A percentile compares a stretch with the other conserved stretches of the same genome.
Evolutionary conservation across 1,284 basidiomycete genomes (phyloP).

Genomic region (Trichosporon sp.): DNA sequence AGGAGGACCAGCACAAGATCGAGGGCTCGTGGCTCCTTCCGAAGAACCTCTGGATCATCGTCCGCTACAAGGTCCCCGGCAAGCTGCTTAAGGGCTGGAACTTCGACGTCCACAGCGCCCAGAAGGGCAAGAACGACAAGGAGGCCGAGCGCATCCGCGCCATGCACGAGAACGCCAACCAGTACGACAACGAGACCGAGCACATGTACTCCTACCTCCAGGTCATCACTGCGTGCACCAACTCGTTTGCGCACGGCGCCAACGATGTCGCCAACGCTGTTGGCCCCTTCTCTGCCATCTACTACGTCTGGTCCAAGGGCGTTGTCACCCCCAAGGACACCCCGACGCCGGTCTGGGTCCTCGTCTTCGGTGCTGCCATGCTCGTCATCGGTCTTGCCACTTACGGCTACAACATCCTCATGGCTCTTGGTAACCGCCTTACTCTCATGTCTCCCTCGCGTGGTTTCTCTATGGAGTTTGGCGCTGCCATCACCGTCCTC

Average conservation of each 20-base stretch:
- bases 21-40: slow-evolving; percentile 51
- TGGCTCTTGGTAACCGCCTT: slow-evolving; percentile 58
- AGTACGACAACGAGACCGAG: slow-evolving; percentile 60
- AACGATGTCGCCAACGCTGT: slow-evolving; percentile 57
- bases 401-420: slow-evolving; percentile 57
- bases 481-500: slow-evolving; percentile 58
- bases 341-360: slow-evolving; percentile 58
- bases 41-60: slow-evolving; percentile 57
- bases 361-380: slow-evolving; percentile 55
- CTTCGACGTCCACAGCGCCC: slow-evolving; percentile 54
- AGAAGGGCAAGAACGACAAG: slow-evolving; percentile 46
- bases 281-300: slow-evolving; percentile 55
- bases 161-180: slow-evolving; percentile 56
- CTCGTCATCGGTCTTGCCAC: slow-evolving; percentile 60
- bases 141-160: slow-evolving; percentile 50
- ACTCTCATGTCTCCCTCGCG: slow-evolving; percentile 59
- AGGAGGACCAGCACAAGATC: slow-evolving; percentile 35
- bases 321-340: slow-evolving; percentile 48
- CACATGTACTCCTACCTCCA: slow-evolving; percentile 61
- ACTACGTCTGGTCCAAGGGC: slow-evolving; percentile 56
- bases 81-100: slow-evolving; percentile 45
- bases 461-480: slow-evolving; percentile 61
- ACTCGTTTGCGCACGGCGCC: slow-evolving; percentile 60
- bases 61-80: slow-evolving; percentile 51
- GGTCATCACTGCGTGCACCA: slow-evolving; percentile 61